These are phyloP conservation scores for Sapria himalayana DNA, from an alignment of 345 rosid genomes.

Conservation along the genomic window DNA sequence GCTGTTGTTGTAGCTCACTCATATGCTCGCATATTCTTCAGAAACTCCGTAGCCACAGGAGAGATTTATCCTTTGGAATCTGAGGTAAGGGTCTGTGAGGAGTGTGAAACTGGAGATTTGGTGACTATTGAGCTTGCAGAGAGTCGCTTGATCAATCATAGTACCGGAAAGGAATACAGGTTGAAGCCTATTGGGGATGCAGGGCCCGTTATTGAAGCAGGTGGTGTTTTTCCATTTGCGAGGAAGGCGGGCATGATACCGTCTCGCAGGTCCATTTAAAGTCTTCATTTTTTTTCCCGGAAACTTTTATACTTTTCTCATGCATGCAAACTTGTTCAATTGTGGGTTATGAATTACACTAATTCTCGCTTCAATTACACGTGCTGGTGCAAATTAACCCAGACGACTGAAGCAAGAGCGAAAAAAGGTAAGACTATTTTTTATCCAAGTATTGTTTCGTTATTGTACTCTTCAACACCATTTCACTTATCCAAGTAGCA, in stretches of 20 bases:
- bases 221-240: slow-evolving; percentile 75
- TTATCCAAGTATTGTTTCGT: too few species aligned
- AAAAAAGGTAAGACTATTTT: too few species aligned
- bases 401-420: too few species aligned
- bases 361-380: too few species aligned
- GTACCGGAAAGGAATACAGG: slow-evolving; percentile 60
- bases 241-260: slow-evolving; percentile 74
- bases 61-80: slow-evolving; percentile 67
- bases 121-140: slow-evolving; percentile 52
- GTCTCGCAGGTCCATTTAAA: too few species aligned
- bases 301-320: too few species aligned
- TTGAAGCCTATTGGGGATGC: slow-evolving; percentile 79
- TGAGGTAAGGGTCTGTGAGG: slow-evolving; percentile 66
- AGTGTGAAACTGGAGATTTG: slow-evolving; percentile 64
- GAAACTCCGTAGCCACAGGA: slow-evolving; percentile 79
- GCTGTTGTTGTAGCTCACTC: slow-evolving; percentile 66
- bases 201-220: slow-evolving; percentile 71
- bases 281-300: too few species aligned
- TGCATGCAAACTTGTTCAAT: too few species aligned
- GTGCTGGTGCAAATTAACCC: too few species aligned
- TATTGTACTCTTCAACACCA: too few species aligned
- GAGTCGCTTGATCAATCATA: slow-evolving; percentile 52
- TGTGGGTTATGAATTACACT: too few species aligned
- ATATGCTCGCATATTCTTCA: slow-evolving; percentile 71
- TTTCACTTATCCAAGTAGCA: too few species aligned